Percentiles rank a stretch among this genome's conserved stretches.
Evolutionary conservation across 108 stramenopile species (phyloP).

Genomic region (Cyclotella cryptica): DNA sequence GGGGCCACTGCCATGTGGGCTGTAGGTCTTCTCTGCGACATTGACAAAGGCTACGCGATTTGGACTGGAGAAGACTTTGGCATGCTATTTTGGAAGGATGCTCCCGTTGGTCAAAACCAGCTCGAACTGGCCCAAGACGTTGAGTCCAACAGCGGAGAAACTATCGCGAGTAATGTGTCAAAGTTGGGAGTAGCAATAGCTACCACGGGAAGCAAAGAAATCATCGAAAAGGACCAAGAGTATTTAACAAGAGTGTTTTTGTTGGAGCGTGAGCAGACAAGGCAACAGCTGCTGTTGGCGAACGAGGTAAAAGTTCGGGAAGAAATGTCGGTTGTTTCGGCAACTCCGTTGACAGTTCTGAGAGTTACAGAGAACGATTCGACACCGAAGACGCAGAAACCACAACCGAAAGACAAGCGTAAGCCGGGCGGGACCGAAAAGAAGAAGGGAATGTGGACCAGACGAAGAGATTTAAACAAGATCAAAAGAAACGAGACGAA

Average conservation of each 20-base stretch:
- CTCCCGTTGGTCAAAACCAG: too few relatives aligned
- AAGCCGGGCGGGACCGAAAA: neutral
- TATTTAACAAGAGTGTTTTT: constrained; percentile 9
- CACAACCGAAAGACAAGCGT: neutral
- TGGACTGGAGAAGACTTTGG: constrained; percentile 45
- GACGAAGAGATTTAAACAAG: constrained; percentile 8
- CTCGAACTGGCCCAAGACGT: neutral
- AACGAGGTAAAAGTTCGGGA: neutral
- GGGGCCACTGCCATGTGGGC: constrained; percentile 48
- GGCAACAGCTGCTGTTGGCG: neutral
- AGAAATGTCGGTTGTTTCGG: neutral
- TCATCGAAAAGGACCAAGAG: constrained; percentile 33
- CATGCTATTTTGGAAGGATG: constrained; percentile 46
- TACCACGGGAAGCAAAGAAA: constrained; percentile 13
- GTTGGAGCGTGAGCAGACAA: constrained; percentile 15
- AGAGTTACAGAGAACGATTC: neutral
- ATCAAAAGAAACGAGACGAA: constrained; percentile 15
- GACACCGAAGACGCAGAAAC: neutral
- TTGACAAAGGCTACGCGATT: constrained; percentile 43
- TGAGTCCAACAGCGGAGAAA: too few relatives aligned
- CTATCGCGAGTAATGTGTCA: neutral
- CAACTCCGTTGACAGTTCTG: neutral
- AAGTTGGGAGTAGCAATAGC: constrained; percentile 12
- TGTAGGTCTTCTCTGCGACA: constrained; percentile 39
- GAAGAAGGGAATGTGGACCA: neutral